phyloP scores from a whole-genome alignment of 176 grass and related monocot genomes.

The barley (Hordeum vulgare) region DNA sequence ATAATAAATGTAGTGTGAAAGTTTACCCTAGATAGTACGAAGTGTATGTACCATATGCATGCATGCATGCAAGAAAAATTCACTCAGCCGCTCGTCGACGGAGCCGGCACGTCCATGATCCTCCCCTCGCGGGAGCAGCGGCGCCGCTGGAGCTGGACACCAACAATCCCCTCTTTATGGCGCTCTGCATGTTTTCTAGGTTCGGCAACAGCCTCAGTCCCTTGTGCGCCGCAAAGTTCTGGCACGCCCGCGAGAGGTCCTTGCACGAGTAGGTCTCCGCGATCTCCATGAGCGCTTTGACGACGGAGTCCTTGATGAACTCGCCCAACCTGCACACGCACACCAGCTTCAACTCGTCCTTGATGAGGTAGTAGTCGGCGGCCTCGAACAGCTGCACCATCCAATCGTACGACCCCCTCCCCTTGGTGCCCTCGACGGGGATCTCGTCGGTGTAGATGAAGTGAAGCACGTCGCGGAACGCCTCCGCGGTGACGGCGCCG shows the following conservation, averaged over 20 bases:
- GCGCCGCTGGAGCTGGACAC: neutral
- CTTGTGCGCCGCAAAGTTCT: neutral
- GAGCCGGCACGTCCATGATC: neutral
- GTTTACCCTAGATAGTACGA: too few relatives aligned
- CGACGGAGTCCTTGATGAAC: constrained; percentile 12
- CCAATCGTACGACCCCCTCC: neutral
- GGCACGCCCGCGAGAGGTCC: constrained; percentile 15
- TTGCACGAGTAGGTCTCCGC: constrained; percentile 19
- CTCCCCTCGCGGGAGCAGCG: neutral
- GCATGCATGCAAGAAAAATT: neutral
- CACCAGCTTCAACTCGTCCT: constrained; percentile 32
- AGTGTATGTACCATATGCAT: neutral
- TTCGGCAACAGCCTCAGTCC: neutral
- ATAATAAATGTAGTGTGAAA: too few relatives aligned
- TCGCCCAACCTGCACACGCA: constrained; percentile 11
- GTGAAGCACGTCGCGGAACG: constrained; percentile 34
- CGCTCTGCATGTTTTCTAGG: too few relatives aligned
- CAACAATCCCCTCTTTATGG: neutral
- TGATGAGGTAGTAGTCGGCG: constrained; percentile 33
- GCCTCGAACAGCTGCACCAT: constrained; percentile 25
- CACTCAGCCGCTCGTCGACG: neutral
- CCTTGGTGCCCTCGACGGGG: neutral
- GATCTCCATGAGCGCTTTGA: neutral
- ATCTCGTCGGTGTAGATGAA: constrained; percentile 39
- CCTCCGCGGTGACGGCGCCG: constrained; percentile 13